These are phyloP conservation scores for Jatropha multifida DNA, from an alignment of 441 rosid species.

Conservation along the genomic window DNA sequence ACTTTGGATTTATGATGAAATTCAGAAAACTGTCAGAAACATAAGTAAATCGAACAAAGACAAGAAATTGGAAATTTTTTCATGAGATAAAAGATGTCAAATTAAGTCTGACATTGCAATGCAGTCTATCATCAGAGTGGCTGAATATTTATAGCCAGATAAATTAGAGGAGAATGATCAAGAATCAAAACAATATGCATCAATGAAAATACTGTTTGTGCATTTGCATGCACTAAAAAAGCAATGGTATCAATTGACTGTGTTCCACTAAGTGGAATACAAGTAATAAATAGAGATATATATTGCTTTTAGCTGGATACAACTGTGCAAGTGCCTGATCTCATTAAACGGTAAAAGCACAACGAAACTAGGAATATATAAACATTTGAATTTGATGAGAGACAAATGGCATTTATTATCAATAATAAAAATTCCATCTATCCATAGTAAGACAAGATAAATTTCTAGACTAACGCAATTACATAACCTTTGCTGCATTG, in stretches of 20 bases:
- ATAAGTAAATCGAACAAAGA: too few species aligned
- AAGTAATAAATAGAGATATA: background rate
- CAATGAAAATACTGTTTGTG: too few species aligned
- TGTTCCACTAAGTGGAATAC: background rate
- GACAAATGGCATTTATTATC: background rate
- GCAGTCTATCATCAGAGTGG: too few species aligned
- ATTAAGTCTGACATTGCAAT: too few species aligned
- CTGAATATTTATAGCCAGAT: too few species aligned
- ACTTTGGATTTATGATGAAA: background rate
- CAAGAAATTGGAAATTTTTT: too few species aligned
- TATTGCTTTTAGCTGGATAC: background rate
- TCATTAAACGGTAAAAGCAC: background rate
- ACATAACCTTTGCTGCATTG: background rate
- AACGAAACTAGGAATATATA: background rate
- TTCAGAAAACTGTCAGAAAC: background rate
- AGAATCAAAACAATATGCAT: too few species aligned
- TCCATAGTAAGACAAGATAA: background rate
- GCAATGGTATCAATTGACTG: background rate
- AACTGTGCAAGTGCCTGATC: background rate
- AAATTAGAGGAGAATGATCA: too few species aligned
- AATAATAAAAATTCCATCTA: background rate
- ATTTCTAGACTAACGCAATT: background rate
- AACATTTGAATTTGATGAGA: background rate
- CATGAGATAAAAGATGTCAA: too few species aligned
- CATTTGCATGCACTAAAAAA: background rate